Conservation (phyloP, 164 flowering plant genomes). For the Aristolochia fimbriata region DNA sequence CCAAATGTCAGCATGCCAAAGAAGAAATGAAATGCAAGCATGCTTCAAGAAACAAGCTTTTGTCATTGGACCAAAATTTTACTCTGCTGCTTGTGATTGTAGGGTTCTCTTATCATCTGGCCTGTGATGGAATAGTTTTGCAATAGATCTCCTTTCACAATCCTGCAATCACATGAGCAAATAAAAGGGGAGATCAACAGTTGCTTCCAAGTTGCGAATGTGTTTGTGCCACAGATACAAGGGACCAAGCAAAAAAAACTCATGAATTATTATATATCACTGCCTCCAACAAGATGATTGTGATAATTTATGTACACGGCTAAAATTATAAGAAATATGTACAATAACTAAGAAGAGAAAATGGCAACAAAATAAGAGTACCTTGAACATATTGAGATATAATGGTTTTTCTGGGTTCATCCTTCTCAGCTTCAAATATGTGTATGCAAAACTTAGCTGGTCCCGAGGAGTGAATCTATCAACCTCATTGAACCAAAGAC, state of each 20-base stretch:
- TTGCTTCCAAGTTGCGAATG: no score
- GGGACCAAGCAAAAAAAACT: not conserved
- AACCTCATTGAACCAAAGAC: constrained; percentile 99
- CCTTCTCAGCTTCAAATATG: constrained; percentile 72
- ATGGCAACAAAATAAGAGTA: constrained; percentile 9
- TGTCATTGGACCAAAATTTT: constrained; percentile 1
- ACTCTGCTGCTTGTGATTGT: constrained; percentile 22
- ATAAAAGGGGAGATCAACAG: no score
- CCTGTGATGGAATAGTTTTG: constrained; percentile 73
- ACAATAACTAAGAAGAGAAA: no score
- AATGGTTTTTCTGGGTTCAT: constrained; percentile 74
- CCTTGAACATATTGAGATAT: constrained; percentile 95
- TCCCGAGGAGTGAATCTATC: constrained; percentile 96
- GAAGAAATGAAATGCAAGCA: no score
- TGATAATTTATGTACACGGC: not conserved
- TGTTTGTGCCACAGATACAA: no score
- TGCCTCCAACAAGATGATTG: not conserved
- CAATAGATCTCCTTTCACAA: constrained; percentile 75
- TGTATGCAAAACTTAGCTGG: constrained; percentile 92
- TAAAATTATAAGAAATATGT: not conserved
- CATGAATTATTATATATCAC: not conserved
- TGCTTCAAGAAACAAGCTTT: not conserved
- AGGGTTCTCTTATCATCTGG: constrained; percentile 50
- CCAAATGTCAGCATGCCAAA: no score
- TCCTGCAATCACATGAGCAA: constrained; percentile 33